Percentiles rank a stretch among this genome's conserved stretches.
Evolutionary conservation across 768 basidiomycete genomes (phyloP).

Genomic region (Naganishia randhawae): DNA sequence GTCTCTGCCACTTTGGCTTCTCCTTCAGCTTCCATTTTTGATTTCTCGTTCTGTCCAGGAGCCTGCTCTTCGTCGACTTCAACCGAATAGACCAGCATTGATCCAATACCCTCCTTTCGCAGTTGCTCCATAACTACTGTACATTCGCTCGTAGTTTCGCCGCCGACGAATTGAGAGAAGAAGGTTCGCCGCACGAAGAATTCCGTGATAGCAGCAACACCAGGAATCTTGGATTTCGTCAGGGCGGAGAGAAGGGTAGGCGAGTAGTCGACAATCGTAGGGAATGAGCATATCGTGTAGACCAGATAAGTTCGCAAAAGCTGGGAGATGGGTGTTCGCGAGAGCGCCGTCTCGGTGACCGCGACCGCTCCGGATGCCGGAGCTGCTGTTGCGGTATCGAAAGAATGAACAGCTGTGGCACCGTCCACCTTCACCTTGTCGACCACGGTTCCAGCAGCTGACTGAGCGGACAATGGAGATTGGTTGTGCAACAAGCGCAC

Average conservation of each 20-base stretch:
- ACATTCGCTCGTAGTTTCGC: slow-evolving; percentile 69
- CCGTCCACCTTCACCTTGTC: neutral
- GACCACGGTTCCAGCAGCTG: neutral
- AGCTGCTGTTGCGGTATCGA: neutral
- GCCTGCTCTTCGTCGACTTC: slow-evolving; percentile 73
- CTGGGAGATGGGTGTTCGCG: slow-evolving; percentile 45
- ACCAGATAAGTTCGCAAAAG: slow-evolving; percentile 74
- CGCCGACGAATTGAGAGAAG: slow-evolving; percentile 88
- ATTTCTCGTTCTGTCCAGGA: slow-evolving; percentile 41
- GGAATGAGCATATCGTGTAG: slow-evolving; percentile 74
- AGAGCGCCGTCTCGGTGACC: slow-evolving; percentile 15
- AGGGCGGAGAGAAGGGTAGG: slow-evolving; percentile 62
- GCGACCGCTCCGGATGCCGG: neutral
- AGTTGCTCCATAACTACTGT: slow-evolving; percentile 64
- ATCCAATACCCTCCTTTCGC: slow-evolving; percentile 67
- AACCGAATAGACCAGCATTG: slow-evolving; percentile 76
- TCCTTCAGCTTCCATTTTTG: slow-evolving; percentile 54
- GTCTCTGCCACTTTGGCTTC: slow-evolving; percentile 65
- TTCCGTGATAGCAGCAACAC: slow-evolving; percentile 63
- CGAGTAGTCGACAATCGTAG: slow-evolving; percentile 69
- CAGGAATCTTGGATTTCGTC: slow-evolving; percentile 58
- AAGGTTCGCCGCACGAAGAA: slow-evolving; percentile 72
- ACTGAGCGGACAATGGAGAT: neutral
- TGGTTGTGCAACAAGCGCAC: slow-evolving; percentile 1
- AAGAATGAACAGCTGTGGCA: neutral